Conservation (phyloP, 116 monocot species). For the Iris pallida region DNA sequence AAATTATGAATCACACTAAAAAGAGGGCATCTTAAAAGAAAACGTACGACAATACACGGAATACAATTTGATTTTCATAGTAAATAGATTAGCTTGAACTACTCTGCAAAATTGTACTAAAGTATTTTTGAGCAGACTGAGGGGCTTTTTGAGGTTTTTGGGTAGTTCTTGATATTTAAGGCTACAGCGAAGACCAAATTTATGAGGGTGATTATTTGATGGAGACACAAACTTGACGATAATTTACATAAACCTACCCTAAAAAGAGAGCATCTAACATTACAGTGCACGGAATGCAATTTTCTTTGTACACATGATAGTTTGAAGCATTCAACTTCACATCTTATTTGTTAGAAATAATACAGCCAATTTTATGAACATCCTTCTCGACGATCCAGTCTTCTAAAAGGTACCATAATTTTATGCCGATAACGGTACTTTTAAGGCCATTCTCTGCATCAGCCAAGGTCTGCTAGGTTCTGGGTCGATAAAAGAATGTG, state of each 20-base stretch:
- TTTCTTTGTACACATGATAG: background rate
- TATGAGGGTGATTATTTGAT: no score
- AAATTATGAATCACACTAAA: no score
- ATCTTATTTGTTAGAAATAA: background rate
- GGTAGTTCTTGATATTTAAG: no score
- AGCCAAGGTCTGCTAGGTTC: constrained; percentile 68
- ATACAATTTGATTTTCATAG: no score
- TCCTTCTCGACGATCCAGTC: no score
- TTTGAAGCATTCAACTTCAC: background rate
- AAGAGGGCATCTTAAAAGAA: no score
- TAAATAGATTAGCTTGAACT: no score
- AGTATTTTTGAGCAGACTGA: no score
- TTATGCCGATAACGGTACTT: constrained; percentile 53
- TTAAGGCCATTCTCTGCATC: constrained; percentile 58
- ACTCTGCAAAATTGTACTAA: no score
- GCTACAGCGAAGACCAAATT: no score
- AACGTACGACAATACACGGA: no score
- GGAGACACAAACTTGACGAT: background rate
- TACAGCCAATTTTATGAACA: background rate
- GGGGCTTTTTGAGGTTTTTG: no score
- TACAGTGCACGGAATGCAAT: background rate
- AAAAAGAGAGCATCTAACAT: background rate
- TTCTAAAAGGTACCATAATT: background rate
- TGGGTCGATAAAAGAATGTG: constrained; percentile 70
- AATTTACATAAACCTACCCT: background rate